phyloP scores from a whole-genome alignment of 305 asterid genomes.

The Rubia tinctorum region DNA sequence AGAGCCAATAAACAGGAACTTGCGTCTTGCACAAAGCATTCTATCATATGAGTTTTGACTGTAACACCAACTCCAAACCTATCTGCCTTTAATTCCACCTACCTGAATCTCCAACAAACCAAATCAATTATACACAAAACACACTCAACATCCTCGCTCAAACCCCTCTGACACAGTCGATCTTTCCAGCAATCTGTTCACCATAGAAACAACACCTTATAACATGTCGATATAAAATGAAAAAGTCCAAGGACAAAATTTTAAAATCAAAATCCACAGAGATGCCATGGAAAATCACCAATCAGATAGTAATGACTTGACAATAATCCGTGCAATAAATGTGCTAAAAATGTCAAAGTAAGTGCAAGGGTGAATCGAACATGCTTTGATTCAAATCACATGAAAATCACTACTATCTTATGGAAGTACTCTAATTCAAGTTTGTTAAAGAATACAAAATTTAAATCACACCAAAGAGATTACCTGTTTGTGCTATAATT shows the following conservation, averaged over 20 bases:
- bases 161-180: no score
- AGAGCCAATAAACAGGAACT: no score
- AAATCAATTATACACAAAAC: no score
- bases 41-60: no score
- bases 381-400: background rate
- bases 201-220: background rate
- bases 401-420: background rate
- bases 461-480: background rate
- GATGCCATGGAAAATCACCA: background rate
- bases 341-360: background rate
- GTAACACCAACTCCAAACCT: no score
- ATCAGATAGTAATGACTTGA: background rate
- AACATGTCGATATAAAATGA: background rate
- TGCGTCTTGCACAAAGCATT: no score
- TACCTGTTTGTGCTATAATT: slow-evolving; percentile 59
- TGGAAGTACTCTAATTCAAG: background rate
- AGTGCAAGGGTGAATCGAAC: background rate
- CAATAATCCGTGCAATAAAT: background rate
- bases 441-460: background rate
- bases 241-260: background rate
- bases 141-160: no score
- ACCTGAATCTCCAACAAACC: no score
- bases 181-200: no score
- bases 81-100: no score
- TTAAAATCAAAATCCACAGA: background rate